Base-by-base conservation (phyloP, 176 grass and related monocot genomes). In the Carex scoparia region DNA sequence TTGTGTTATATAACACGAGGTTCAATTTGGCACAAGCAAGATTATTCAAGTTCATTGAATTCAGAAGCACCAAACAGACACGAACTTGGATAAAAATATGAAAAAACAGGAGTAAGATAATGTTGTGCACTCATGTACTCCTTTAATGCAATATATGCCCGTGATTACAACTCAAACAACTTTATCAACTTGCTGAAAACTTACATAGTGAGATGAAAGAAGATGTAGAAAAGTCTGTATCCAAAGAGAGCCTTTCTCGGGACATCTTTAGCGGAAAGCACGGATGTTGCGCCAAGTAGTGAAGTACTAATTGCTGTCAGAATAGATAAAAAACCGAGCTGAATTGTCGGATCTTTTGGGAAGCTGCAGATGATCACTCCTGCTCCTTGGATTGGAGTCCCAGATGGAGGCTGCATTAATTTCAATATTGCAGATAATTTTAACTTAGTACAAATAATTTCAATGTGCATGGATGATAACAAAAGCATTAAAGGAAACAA, bases 171-270 rank as follows among this genome's bases (percentile, higher is more conserved):
- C 28, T 77, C 19, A 7, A 31, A 16, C 49, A 14, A 56, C 46
- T 49, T 10, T 8, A 49, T 49, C 46, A 49, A 49, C 48, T 51
- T 51, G 48, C 48, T 1, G 30, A 33, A 38, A 16, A 64, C 86
- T 92, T 94, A 94, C 92, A 86, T 62, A 35, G 85, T 59, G 38
- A 94, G 14, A 10, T 89, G 59, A 77, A 92, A 84, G 88, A 94
- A 92, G 55, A 88, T 63, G 59, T 80, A 80, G 57, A 97, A 79
- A 19, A 84, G 27, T 2, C 74, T 79, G 89, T 85, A 64, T 57
- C 10, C 67, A 70, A 94, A 80, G 54, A 94, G 72, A 27, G 61
- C 65, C 32, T 87, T 62, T 66, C 30, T 71, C 0, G 92, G 79
- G 35, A 94, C 4, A 30, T 84, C 64, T 81, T 92, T 91, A 80